Evolutionary conservation across 1,284 basidiomycete genomes (phyloP), one percentile per base, ranked within the genome.

Genomic region (Marasmius tenuissimus): DNA sequence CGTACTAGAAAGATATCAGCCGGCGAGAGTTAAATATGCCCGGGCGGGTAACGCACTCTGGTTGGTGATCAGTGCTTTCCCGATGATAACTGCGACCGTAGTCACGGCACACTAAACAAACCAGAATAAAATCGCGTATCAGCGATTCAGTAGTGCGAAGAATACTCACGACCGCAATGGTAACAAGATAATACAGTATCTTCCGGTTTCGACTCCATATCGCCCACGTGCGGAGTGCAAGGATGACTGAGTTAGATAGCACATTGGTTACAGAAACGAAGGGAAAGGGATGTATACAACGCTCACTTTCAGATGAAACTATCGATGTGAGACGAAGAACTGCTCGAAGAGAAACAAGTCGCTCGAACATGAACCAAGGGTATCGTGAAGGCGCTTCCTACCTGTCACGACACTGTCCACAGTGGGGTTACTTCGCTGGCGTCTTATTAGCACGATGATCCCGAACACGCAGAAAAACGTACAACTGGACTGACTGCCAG

Each of bases 301-400:
- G 11, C 61, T 6, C 57, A 69, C 67, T 60, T 60, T 69, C 68
- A 10, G 68, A 66, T 10, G 65, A 57, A 27, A 67, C 59, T 27
- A 69, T 69, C 12, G 61, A 47, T 18, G 64, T 34, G 6, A 67
- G 33, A 35, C 65, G 61, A 20, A 67, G 54, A 2, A 54, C 68
- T 69, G 33, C 34, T 37, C 18, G 27, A 12, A 42, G 18, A 7
- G 7, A 58, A 34, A 49, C 49, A 47, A 47, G 7, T n/a, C n/a
- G 38, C 47, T 11, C 27, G 34, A 12, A 27, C 27, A 4, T 27
- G 27, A 27, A 2, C 4, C 4, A 18, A 33, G 55, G 9, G 53
- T 11, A 27, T 54, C 27, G 12, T 20, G 18, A 14, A 14, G 20
- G 7, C 40, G 12, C 4, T 11, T 42, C 63, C 49, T 48, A 54